Conservation (phyloP, 441 rosid genomes). For the Erysimum cheiri region DNA sequence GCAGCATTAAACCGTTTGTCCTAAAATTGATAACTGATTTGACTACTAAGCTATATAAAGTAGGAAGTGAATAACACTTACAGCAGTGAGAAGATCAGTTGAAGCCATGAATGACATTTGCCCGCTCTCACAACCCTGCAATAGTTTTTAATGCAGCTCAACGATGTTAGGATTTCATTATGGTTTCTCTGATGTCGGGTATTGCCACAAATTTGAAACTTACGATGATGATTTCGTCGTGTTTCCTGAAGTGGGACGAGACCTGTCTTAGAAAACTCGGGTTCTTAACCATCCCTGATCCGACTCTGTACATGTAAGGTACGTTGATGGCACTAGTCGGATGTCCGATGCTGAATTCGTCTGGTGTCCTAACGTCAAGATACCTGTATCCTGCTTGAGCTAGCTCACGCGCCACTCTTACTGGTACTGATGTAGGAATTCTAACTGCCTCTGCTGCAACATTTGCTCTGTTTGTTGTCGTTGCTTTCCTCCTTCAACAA, state of each 20-base stretch:
- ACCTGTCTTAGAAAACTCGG: constrained; percentile 66
- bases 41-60: background rate
- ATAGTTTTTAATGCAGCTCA: background rate
- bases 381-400: constrained; percentile 88
- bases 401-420: constrained; percentile 84
- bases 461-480: constrained; percentile 42
- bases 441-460: constrained; percentile 52
- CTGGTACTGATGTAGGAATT: constrained; percentile 85
- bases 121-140: constrained; percentile 84
- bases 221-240: constrained; percentile 85
- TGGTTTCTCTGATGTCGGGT: background rate
- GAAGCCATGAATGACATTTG: constrained; percentile 82
- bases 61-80: constrained; percentile 45
- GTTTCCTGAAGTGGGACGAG: constrained; percentile 60
- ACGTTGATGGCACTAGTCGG: constrained; percentile 76
- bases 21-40: background rate
- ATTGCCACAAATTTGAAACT: constrained; percentile 29
- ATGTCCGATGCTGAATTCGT: constrained; percentile 84
- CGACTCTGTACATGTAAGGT: constrained; percentile 85
- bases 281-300: constrained; percentile 87
- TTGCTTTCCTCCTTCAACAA: constrained; percentile 52
- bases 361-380: constrained; percentile 83
- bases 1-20: background rate
- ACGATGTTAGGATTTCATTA: background rate
- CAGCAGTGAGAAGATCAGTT: constrained; percentile 73